phyloP scores from a whole-genome alignment of 2,329 filamentous ascomycete genomes.

The Exophiala calicioides region DNA sequence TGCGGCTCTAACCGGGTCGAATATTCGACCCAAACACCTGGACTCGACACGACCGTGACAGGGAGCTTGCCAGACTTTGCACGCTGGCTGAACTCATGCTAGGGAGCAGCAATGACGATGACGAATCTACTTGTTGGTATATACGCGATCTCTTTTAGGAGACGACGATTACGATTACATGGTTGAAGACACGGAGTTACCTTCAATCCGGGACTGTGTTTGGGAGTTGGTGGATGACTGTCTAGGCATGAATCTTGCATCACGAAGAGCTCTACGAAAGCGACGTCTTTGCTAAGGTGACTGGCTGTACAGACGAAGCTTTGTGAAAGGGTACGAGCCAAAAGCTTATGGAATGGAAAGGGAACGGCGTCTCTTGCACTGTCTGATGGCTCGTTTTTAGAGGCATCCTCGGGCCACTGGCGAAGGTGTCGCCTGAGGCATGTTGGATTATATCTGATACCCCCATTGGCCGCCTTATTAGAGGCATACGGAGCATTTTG shows the following conservation, averaged over 20 bases:
- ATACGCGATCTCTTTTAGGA: constrained; percentile 19
- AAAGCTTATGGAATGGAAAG: constrained; percentile 15
- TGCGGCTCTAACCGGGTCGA: constrained; percentile 42
- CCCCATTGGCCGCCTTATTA: constrained; percentile 26
- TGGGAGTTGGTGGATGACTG: constrained; percentile 10
- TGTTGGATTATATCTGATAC: constrained; percentile 27
- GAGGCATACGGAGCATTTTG: constrained; percentile 29
- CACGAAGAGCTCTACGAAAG: constrained; percentile 8
- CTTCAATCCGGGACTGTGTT: constrained; percentile 7
- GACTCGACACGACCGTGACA: constrained; percentile 24
- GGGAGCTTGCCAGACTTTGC: background rate
- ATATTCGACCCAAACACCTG: constrained; percentile 45
- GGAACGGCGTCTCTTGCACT: constrained; percentile 22
- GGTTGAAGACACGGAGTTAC: constrained; percentile 6
- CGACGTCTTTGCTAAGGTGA: constrained; percentile 15
- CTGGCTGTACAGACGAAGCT: constrained; percentile 24
- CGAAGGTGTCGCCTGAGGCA: constrained; percentile 10
- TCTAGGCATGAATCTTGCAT: constrained; percentile 8
- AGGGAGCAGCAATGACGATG: constrained; percentile 12
- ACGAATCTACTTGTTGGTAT: constrained; percentile 23
- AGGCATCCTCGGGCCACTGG: constrained; percentile 20
- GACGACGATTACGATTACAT: constrained; percentile 24
- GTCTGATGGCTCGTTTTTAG: constrained; percentile 25
- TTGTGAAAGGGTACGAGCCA: constrained; percentile 15
- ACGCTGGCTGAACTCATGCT: too few relatives aligned